Evolutionary conservation across 805 yeast species (phyloP), one percentile per base, ranked within the genome.

Genomic region (Cyberlindnera lachancei): DNA sequence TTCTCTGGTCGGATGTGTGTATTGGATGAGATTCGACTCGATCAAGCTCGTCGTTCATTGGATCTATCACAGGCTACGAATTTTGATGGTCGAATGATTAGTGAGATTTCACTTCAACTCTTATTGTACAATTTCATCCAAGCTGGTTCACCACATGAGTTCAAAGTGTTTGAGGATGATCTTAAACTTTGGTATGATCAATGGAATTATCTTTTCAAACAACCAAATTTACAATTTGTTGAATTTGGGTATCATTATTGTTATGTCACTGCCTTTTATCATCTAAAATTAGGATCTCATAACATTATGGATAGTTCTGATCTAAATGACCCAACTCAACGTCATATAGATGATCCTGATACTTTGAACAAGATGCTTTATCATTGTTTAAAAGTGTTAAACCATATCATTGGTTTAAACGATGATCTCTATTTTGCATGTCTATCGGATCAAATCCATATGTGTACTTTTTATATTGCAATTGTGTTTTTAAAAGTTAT

Each of bases 1-100:
- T 64, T 75, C 42, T 67, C 78, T 3, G 90, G 90, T 8, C 53
- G 87, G 45, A 64, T 66, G 72, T 69, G 79, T 52, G 55, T 76
- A 17, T 53, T 80, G 7, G 85, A 79, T 48, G 76, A 70, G 37
- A 59, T 68, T 16, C 59, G 85, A 24, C 52, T 79, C 27, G 74
- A 72, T 36, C 68, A 72, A 37, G 75, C 84, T 38, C 64, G 75
- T 8, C 65, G 73, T 15, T 69, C 79, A 2, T 56, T 78, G 30
- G 72, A 75, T 24, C 54, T 73, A 23, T 63, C 76, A 5, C 61
- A 71, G 22, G 73, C 87, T 3, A 79, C 87, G 6, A 79, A 80
- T 47, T 83, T 82, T 51, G 94, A 83, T 50, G 85, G 83, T n/a
- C 58, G 92, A 37, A 79, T 83, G 74, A 78, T 81, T 7, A 78